Evolutionary conservation across 2,329 filamentous ascomycete species (phyloP).

Genomic region (Fusarium vanettenii): DNA sequence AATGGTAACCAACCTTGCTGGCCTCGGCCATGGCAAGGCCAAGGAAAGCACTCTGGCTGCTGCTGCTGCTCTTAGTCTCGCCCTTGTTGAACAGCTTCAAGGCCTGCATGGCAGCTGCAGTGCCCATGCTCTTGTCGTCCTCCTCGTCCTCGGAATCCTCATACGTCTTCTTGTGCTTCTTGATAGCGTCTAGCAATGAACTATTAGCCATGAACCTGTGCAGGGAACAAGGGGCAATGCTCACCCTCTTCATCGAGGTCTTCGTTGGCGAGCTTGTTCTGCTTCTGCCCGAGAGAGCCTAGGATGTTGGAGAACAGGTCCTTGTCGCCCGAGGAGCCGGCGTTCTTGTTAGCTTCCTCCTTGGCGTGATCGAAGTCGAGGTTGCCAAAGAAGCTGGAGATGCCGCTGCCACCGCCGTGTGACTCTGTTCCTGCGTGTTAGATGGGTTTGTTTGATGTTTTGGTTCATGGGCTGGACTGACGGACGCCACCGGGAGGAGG

Average conservation of each 20-base stretch:
- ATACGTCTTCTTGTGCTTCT: slow-evolving; percentile 82
- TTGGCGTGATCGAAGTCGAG: slow-evolving; percentile 62
- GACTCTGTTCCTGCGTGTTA: slow-evolving; percentile 43
- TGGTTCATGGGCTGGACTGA: slow-evolving; percentile 32
- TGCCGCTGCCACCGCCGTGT: slow-evolving; percentile 48
- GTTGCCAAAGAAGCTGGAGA: slow-evolving; percentile 56
- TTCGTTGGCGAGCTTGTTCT: slow-evolving; percentile 59
- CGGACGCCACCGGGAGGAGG: slow-evolving; percentile 42
- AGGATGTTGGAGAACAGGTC: slow-evolving; percentile 63
- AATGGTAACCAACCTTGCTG: slow-evolving; percentile 68
- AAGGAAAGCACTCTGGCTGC: slow-evolving; percentile 81
- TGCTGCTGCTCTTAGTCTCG: slow-evolving; percentile 57
- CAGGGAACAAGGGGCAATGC: slow-evolving; percentile 12
- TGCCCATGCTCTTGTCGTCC: slow-evolving; percentile 68
- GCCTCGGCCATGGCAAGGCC: slow-evolving; percentile 90
- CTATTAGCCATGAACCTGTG: background rate
- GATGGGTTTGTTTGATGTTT: background rate
- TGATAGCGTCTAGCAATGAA: slow-evolving; percentile 67
- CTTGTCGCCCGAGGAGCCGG: slow-evolving; percentile 59
- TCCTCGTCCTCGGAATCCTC: slow-evolving; percentile 59
- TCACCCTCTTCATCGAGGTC: slow-evolving; percentile 63
- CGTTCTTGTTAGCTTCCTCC: slow-evolving; percentile 59
- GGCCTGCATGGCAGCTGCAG: slow-evolving; percentile 83
- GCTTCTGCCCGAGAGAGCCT: slow-evolving; percentile 60
- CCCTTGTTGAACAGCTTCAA: slow-evolving; percentile 81